Evolutionary conservation across 1,284 basidiomycete genomes (phyloP), one percentile per base, ranked within the genome.

Genomic region (Cerrena zonata): DNA sequence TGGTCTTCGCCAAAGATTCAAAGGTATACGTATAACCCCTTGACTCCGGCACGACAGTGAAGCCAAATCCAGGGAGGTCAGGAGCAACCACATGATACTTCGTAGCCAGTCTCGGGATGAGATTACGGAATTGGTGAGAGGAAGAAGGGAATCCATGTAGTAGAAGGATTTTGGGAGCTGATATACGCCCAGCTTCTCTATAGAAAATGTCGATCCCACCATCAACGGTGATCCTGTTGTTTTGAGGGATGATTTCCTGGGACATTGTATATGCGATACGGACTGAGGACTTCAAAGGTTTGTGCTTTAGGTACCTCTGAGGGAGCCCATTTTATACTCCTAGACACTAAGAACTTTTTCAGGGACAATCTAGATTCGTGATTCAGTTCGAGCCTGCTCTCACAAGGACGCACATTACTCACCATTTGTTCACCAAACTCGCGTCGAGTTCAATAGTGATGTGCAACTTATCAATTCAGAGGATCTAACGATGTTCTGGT

Each of bases 101-200:
- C 39, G 58, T 46, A 0, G 72, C 66, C 4, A 78, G 67, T 21
- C 61, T 60, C 0, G 71, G 68, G 50, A 78, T 74, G 46, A 79
- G 68, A 57, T 74, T 65, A 15, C 76, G 71, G 58, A 69, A 79
- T 53, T 77, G 74, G 60, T 68, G 67, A 5, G 72, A 75, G 0
- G 74, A 74, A 1, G 74, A 55, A 0, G 77, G 76, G 60, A 71
- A 76, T 21, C 77, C 77, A 56, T 79, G 77, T 2, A 78, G 65
- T 0, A 78, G 69, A 18, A 79, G 59, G 19, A 78, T 45, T 10
- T 66, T 65, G 1, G 73, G 71, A 0, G 61, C 61, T 2, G 61
- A 50, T 1, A 54, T 21, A 1, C 53, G 48, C 3, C 72, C 71
- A 0, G 75, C 70, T 47, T 70, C 63, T 45, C 71, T 69, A 57